Base-by-base conservation (phyloP, 768 basidiomycete species). In the Mycena sanguinolenta region DNA sequence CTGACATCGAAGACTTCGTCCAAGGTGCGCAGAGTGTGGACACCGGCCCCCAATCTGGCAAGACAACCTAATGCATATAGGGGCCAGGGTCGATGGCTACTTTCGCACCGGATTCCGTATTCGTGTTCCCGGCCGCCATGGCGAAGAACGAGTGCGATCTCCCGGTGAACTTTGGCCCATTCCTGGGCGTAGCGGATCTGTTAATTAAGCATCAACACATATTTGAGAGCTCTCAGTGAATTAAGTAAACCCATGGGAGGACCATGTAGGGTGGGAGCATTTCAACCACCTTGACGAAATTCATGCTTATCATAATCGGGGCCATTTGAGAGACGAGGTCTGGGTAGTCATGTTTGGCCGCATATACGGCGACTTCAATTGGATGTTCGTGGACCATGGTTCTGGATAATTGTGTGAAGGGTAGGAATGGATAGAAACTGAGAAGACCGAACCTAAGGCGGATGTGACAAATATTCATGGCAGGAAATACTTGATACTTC, bases 291-390 rank as follows among this genome's bases (percentile, higher is more conserved):
- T 53, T 8, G 7, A 54, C 28, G 4, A 59, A 27, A 2, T 23
- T 17, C 59, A 67, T 67, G 28, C 58, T 54, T 1, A 67, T 54
- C 66, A 67, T 61, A 49, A 67, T 67, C 9, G 66, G 65, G 10
- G 65, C 65, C 9, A 66, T 57, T 36, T 66, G 54, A 19, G 65
- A 66, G 23, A 58, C 19, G n/a, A 66, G 65, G 19, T 8, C 49
- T 10, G 65, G 65, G 27, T 66, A 66, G 57, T 66, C 65, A 34
- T 66, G 65, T 32, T 66, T 66, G 14, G 65, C 60, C 0, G 67
- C 67, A 27, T 68, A 68, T 2, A 55, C 32, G 0, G 52, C 59
- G 23, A 68, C 59, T 13, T 42, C 59, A 21, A 68, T 42, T 3
- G 67, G 59, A 36, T 69, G 55, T 25, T 69, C 68, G 28, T 63